phyloP scores from a whole-genome alignment of 2,329 filamentous ascomycete genomes.

The Talaromyces piceae region DNA sequence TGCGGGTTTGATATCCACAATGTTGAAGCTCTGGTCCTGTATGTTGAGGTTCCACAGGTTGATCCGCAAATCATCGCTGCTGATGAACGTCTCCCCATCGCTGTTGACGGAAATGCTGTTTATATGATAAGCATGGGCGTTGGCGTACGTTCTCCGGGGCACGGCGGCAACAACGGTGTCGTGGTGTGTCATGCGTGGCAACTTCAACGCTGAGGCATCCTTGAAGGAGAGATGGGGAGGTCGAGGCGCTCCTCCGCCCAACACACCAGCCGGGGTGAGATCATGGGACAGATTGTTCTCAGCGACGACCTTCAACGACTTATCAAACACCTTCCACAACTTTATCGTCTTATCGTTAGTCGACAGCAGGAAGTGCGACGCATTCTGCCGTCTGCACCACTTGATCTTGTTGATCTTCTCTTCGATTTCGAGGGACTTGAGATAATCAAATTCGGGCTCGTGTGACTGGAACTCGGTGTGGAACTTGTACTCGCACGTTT shows the following conservation, averaged over 20 bases:
- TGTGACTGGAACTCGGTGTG: constrained; percentile 99
- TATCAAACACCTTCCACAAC: constrained; percentile 99
- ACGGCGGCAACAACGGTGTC: constrained; percentile 97
- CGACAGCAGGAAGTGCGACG: constrained; percentile 93
- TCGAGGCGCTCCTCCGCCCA: constrained; percentile 70
- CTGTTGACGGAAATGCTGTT: constrained; percentile 99
- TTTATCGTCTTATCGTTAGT: constrained; percentile 99
- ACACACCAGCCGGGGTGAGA: constrained; percentile 67
- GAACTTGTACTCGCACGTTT: constrained; percentile 99
- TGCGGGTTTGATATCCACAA: constrained; percentile 98
- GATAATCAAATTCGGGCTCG: constrained; percentile 98
- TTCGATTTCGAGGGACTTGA: constrained; percentile 98
- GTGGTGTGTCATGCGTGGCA: constrained; percentile 93
- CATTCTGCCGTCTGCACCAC: constrained; percentile 97
- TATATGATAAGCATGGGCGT: constrained; percentile 98
- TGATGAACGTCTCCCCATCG: constrained; percentile 98
- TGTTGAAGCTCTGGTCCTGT: constrained; percentile 99
- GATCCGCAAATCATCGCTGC: constrained; percentile 93
- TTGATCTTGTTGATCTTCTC: constrained; percentile 99
- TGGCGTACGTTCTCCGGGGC: constrained; percentile 91
- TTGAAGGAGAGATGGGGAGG: constrained; percentile 68
- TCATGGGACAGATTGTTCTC: constrained; percentile 98
- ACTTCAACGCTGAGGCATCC: constrained; percentile 74
- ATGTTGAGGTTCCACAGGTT: constrained; percentile 99
- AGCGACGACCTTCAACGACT: constrained; percentile 96